phyloP scores from a whole-genome alignment of 352 stramenopile species.

The Achlya hypogyna region DNA sequence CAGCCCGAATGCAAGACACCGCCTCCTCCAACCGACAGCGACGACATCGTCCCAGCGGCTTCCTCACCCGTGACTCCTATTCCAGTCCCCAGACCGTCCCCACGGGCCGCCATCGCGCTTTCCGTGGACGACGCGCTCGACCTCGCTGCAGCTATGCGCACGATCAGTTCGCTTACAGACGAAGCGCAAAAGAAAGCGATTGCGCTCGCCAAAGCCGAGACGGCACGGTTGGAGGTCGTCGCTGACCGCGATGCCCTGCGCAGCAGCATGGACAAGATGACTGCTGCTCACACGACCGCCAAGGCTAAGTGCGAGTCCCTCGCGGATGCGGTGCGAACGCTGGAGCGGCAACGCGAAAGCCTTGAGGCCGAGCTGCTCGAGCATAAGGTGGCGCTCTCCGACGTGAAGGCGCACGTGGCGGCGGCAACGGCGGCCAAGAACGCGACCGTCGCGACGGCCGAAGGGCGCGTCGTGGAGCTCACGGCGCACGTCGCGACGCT shows the following conservation, averaged over 20 bases:
- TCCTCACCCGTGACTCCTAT: too few relatives aligned
- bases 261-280: slow-evolving; percentile 15
- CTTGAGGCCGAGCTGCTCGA: slow-evolving; percentile 4
- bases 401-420: background rate
- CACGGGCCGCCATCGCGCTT: too few relatives aligned
- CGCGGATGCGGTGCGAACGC: background rate
- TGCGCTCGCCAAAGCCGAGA: background rate
- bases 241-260: background rate
- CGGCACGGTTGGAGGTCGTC: background rate
- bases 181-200: background rate
- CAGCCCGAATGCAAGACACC: background rate
- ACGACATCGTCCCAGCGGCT: background rate
- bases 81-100: too few relatives aligned
- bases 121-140: background rate
- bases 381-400: slow-evolving; percentile 6
- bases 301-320: slow-evolving; percentile 5
- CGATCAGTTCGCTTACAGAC: background rate
- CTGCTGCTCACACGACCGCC: background rate
- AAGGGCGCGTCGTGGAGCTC: background rate
- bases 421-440: background rate
- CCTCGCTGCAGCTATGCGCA: background rate
- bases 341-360: slow-evolving; percentile 4
- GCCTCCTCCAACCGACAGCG: background rate
- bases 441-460: background rate
- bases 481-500: background rate